These are phyloP conservation scores for Myotisia sp. DNA, from an alignment of 2,329 filamentous ascomycete species.

Conservation along the genomic window DNA sequence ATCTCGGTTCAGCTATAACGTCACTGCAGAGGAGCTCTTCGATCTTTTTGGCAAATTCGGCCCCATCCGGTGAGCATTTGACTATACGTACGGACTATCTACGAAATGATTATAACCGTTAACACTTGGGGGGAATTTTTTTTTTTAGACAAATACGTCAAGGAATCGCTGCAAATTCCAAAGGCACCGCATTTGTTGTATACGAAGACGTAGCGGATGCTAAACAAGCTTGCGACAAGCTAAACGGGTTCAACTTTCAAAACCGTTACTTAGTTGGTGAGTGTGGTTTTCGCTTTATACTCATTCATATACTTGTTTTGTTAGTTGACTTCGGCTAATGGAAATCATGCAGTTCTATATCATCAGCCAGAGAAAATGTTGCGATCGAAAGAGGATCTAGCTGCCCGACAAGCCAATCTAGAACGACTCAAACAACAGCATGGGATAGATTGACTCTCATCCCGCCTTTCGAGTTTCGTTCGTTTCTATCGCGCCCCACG, in stretches of 20 bases:
- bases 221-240: conserved; percentile 96
- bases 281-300: conserved; percentile 27
- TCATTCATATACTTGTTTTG: not conserved
- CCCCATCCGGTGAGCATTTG: conserved; percentile 62
- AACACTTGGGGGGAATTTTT: no score
- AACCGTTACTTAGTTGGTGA: conserved; percentile 94
- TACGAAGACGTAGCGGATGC: conserved; percentile 99
- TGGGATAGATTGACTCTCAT: conserved; percentile 72
- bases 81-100: not conserved
- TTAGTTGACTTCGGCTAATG: not conserved
- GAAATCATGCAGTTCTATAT: conserved; percentile 46
- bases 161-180: conserved; percentile 92
- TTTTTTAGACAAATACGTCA: conserved; percentile 97
- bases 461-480: no score
- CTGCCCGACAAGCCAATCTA: conserved; percentile 89
- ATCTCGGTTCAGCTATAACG: conserved; percentile 65
- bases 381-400: conserved; percentile 84
- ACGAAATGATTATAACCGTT: conserved; percentile 13
- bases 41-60: conserved; percentile 98
- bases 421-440: conserved; percentile 96
- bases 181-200: conserved; percentile 96
- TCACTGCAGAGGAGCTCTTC: conserved; percentile 93
- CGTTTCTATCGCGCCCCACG: no score
- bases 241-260: conserved; percentile 99
- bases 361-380: conserved; percentile 67